phyloP scores from a whole-genome alignment of 2,329 filamentous ascomycete genomes.

The Trichoderma pleuroti region DNA sequence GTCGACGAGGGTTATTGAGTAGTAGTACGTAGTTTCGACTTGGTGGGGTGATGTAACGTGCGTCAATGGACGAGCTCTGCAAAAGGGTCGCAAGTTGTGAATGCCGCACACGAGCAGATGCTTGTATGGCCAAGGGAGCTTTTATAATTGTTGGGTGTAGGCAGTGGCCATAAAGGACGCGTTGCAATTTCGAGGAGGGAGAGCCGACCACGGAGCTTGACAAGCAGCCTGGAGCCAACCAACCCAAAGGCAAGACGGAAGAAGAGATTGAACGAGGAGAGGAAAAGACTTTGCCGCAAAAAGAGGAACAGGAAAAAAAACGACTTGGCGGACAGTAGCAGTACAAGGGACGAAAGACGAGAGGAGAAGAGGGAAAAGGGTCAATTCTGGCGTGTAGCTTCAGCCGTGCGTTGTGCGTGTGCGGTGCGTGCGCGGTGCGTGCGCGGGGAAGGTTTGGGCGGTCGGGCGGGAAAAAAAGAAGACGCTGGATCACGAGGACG shows the following conservation, averaged over 20 bases:
- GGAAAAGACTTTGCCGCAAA: neutral
- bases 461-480: constrained; percentile 10
- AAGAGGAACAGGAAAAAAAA: neutral
- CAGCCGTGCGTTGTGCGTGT: constrained; percentile 3
- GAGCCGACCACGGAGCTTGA: constrained; percentile 13
- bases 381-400: neutral
- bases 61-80: constrained; percentile 8
- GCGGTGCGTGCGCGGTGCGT: neutral
- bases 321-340: neutral
- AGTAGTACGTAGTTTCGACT: neutral
- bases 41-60: neutral
- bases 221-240: neutral
- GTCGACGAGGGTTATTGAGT: neutral
- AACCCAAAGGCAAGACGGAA: neutral
- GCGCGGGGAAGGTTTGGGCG: constrained; percentile 1
- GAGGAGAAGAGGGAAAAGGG: neutral
- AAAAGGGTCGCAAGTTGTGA: neutral
- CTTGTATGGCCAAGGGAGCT: neutral
- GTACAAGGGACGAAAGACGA: neutral
- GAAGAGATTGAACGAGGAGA: neutral
- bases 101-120: neutral
- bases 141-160: neutral
- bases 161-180: constrained; percentile 5
- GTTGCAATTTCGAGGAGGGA: constrained; percentile 3
- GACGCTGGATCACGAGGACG: neutral